phyloP scores from a whole-genome alignment of 495 filamentous ascomycete genomes.

The Hypoxylon lienhwacheense region DNA sequence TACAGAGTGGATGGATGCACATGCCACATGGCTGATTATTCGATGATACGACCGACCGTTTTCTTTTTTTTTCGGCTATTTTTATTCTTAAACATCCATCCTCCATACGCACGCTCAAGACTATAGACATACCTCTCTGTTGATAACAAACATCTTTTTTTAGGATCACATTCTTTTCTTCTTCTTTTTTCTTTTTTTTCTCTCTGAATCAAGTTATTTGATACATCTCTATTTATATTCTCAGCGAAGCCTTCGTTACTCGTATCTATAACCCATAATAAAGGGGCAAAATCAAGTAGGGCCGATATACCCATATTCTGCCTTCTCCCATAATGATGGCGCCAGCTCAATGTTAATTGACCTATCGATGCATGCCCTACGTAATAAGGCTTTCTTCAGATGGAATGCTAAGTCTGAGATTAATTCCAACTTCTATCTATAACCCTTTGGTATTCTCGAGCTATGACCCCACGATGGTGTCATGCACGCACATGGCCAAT shows the following conservation, averaged over 20 bases:
- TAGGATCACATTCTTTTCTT: background rate
- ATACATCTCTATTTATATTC: background rate
- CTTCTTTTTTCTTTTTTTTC: background rate
- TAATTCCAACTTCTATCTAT: too few species aligned
- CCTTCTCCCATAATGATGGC: constrained; percentile 24
- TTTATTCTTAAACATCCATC: background rate
- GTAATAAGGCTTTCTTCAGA: too few species aligned
- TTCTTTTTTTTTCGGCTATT: too few species aligned
- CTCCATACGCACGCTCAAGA: background rate
- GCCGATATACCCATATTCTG: constrained; percentile 12
- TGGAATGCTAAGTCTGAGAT: too few species aligned
- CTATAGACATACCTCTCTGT: constrained; percentile 4
- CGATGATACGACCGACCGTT: too few species aligned
- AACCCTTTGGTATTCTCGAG: too few species aligned
- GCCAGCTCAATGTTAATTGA: constrained; percentile 34
- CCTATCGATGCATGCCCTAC: too few species aligned
- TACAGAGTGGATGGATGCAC: constrained; percentile 14
- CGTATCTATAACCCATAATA: constrained; percentile 2
- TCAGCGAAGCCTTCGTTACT: background rate
- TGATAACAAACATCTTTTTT: constrained; percentile 2
- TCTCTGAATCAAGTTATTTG: background rate
- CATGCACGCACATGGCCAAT: background rate
- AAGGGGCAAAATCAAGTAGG: constrained; percentile 11
- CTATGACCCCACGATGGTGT: too few species aligned
- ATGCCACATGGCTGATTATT: constrained; percentile 31